Evolutionary conservation across 2,329 filamentous ascomycete genomes (phyloP), one percentile per base, ranked within the genome.

Genomic region (Colletotrichum trifolii): DNA sequence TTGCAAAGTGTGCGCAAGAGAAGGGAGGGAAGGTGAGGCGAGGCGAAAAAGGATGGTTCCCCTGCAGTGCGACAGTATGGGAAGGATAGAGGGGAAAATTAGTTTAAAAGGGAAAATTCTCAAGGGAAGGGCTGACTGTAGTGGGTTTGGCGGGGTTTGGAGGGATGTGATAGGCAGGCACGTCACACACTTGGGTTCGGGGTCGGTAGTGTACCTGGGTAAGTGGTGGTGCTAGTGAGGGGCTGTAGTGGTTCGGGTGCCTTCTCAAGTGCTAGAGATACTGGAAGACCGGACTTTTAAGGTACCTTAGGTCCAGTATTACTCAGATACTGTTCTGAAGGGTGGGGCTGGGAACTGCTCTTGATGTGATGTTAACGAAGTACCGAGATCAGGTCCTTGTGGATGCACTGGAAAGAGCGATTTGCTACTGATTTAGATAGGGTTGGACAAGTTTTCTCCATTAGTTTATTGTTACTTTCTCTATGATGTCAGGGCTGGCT

Each of bases 131-230:
- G 56, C 66, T 46, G 25, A 25, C 15, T 68, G 67, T 69, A 68
- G 67, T 68, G 67, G 67, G 61, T 61, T 67, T 62, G 61, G 67
- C 65, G 65, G 67, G 67, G 48, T 64, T 66, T 64, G 63, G 40
- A 63, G 40, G 59, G 63, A 50, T 35, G 46, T 66, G 59, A 63
- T 65, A 65, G 62, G 62, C 62, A 65, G 62, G 62, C 63, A 66
- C 63, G 53, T 57, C 63, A 57, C 59, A 52, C 43, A 54, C 40
- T 39, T 52, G 52, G 46, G 46, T 48, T 48, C 4, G 25, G 25
- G 25, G 25, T 25, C 4, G 4, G 25, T 25, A 25, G 25, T 25
- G 4, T 25, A 25, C 25, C 25, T 25, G 25, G 25, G 25, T 25
- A 25, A 25, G 25, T 25, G 25, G 25, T 25, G 25, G 25, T 25